Evolutionary conservation across 2,329 filamentous ascomycete genomes (phyloP), one percentile per base, ranked within the genome.

Genomic region (Salinomyces thailandicus): DNA sequence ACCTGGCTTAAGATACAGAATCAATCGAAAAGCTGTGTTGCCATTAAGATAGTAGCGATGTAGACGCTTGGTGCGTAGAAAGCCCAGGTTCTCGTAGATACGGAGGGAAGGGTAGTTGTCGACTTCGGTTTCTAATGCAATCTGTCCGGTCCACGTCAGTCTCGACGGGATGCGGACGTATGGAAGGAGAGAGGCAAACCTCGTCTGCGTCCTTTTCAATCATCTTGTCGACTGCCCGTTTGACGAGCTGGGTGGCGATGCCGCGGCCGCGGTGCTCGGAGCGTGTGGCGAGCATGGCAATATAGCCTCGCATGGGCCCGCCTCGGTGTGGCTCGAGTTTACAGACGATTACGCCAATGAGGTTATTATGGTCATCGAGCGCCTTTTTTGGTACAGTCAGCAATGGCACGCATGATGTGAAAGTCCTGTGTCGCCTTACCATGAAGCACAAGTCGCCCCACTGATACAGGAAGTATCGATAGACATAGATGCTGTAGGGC

Each of bases 401-500:
- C 20, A n/a, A 7, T 24, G 17, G 28, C 13, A 18, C 5, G n/a
- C 17, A 26, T 8, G 16, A n/a, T 13, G 15, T 36, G 29, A 15
- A 5, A 17, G 13, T 13, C 14, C 15, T 29, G 5, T 19, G 8
- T 17, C 15, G 30, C 36, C 50, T 26, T 64, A 89, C 86, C 78
- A 96, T 84, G 62, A 85, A 96, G 62, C 91, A 98, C n/a, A 98
- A 67, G 55, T 96, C 81, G 4, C 84, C 83, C 91, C 91, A 98
- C 72, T 96, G 86, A 57, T 93, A 94, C 13, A 98, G 68, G 53
- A 98, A 98, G 61, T 98, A 98, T 19, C 91, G 79, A 62, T 96
- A 98, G 40, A 98, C 91, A 66, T 98, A 98, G 58, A 98, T 96
- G 63, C 89, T 96, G 61, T 98, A 98, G 1, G 91, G 91, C 61